phyloP scores from a whole-genome alignment of 2,329 filamentous ascomycete genomes.

The Paracamarosporium sp. region DNA sequence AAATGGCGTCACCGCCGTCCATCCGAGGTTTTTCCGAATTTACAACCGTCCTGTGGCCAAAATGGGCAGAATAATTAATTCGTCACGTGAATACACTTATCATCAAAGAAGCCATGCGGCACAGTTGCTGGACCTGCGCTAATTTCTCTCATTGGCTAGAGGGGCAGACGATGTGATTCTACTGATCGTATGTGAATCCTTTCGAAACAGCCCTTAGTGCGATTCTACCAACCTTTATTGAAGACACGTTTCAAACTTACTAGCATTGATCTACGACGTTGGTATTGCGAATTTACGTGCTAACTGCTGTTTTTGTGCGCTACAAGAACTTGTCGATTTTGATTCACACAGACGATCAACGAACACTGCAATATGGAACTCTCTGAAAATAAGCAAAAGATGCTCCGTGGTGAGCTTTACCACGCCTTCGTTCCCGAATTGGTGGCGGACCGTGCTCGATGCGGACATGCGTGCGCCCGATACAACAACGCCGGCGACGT shows the following conservation, averaged over 20 bases:
- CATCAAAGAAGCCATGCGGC: no score
- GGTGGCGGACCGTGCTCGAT: conserved; percentile 67
- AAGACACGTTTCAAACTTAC: no score
- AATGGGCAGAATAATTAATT: no score
- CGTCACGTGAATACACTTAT: no score
- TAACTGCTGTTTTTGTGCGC: background rate
- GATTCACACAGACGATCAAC: background rate
- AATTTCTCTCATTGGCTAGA: no score
- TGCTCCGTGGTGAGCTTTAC: conserved; percentile 75
- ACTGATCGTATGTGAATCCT: no score
- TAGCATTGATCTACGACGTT: no score
- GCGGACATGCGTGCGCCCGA: conserved; percentile 64
- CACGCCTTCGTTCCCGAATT: conserved; percentile 76
- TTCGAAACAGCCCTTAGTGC: no score
- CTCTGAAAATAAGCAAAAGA: conserved; percentile 52
- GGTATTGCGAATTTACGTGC: background rate
- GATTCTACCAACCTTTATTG: no score
- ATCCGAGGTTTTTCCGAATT: background rate
- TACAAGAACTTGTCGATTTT: background rate
- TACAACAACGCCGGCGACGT: conserved; percentile 71
- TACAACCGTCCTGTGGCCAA: no score
- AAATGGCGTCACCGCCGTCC: conserved; percentile 3
- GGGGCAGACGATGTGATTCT: no score
- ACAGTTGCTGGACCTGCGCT: no score
- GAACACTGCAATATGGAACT: conserved; percentile 25